Evolutionary conservation across 1,139 yeast genomes (phyloP), one percentile per base, ranked within the genome.

Genomic region (Suhomyces yuchorum): DNA sequence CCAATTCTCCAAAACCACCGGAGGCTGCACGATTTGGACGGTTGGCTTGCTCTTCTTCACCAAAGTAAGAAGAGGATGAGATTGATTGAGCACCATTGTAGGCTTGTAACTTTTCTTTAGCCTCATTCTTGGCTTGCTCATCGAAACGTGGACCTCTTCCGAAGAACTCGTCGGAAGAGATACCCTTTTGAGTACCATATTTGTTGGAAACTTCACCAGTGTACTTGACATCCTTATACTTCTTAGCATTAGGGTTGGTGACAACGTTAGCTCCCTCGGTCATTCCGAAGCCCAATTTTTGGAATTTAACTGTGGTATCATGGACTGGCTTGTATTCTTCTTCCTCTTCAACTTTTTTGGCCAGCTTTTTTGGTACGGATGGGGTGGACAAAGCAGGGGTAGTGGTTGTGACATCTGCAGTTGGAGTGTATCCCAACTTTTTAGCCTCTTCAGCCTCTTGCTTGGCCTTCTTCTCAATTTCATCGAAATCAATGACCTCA

Each of bases 101-200:
- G 8, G 84, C 73, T 65, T 86, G 91, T 52, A 93, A 75, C 59
- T 95, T 91, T 23, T 80, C 65, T 54, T 78, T 78, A 4, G 98
- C 97, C 68, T 91, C 97, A 40, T 77, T 78, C 51, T 86, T 87
- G 38, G 90, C 88, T 8, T 75, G 74, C 57, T 88, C 88, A 60
- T 90, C 97, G 62, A 82, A 90, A 41, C 84, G 74, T 3, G 80
- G 80, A 36, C 95, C 95, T 61, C 96, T 84, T 14, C 97, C 97
- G 65, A 93, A 93, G 64, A 81, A 83, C 69, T 91, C 96, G 67
- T 95, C 99, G 0, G 97, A 91, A 0, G 98, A 92, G 55, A 93
- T 95, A 47, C 92, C 96, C 77, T 90, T 93, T 66, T 92, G 97
- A 37, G 75, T 73, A 48, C 97, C 98, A 66, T 79, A 93, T 68